phyloP scores from a whole-genome alignment of 2,329 filamentous ascomycete genomes.

The Amylocarpus encephaloides region DNA sequence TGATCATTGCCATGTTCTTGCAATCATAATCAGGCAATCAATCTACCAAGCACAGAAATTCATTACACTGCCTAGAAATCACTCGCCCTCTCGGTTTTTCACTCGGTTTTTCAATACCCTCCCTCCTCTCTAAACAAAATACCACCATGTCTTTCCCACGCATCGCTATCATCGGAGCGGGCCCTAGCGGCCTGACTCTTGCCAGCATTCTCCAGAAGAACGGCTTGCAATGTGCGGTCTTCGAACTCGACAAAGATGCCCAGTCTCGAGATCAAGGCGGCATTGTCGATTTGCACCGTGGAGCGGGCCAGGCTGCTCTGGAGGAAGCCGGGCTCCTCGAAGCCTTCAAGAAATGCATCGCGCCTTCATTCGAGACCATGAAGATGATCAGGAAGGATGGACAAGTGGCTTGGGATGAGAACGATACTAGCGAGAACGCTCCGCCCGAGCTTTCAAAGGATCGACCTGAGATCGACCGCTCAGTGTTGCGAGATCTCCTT shows the following conservation, averaged over 20 bases:
- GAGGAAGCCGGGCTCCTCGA: constrained; percentile 39
- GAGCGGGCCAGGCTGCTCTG: constrained; percentile 41
- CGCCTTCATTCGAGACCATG: constrained; percentile 17
- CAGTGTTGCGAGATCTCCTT: constrained; percentile 10
- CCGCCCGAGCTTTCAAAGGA: background rate
- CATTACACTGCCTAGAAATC: background rate
- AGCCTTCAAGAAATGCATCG: constrained; percentile 35
- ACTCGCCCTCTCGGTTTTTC: background rate
- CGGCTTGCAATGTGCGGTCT: constrained; percentile 11
- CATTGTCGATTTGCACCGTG: constrained; percentile 44
- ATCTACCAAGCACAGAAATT: too few species aligned
- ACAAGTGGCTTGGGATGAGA: background rate
- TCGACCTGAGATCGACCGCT: constrained; percentile 10
- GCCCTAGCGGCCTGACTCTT: constrained; percentile 13
- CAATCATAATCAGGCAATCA: too few species aligned
- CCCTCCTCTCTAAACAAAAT: background rate
- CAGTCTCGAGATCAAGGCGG: constrained; percentile 27
- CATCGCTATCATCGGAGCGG: constrained; percentile 19
- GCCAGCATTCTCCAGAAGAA: constrained; percentile 2
- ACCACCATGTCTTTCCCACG: background rate
- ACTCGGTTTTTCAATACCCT: background rate
- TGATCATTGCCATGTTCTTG: too few species aligned
- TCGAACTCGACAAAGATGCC: constrained; percentile 12
- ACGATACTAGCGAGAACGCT: background rate
- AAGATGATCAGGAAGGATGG: constrained; percentile 36